Evolutionary conservation across 1,284 basidiomycete species (phyloP), one percentile per base, ranked within the genome.

Genomic region (Leccinum ponderosum): DNA sequence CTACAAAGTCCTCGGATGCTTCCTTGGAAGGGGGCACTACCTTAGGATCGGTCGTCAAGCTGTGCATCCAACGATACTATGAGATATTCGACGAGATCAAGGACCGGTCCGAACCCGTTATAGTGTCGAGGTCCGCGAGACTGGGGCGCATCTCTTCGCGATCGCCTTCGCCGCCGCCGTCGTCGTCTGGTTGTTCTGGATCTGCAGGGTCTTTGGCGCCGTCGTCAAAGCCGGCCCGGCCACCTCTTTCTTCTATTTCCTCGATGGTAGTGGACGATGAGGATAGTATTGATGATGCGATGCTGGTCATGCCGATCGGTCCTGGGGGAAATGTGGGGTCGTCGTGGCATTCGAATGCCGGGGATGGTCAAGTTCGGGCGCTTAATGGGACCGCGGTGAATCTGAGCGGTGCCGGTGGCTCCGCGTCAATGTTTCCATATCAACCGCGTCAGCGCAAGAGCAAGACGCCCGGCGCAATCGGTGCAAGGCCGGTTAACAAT

Each of bases 31-130:
- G 80, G 54, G 77, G 75, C 62, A 86, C 85, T 9, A 92, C 90
- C 1, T 77, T 94, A 0, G 91, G 91, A 3, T 79, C 81, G 57
- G 77, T 94, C 54, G 78, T 94, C 71, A 87, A 87, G 68, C 76
- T 91, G 39, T 93, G 90, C 73, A 93, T 94, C 60, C 83, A 90
- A 67, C 83, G 85, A 50, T 94, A 93, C 72, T 93, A 89, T 72
- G 93, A 94, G 71, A 79, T 94, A 35, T 94, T 94, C 69, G 91
- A 94, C 68, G 90, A 93, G 66, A 75, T 88, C 17, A 76, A 73
- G 61, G 91, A 92, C 74, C 82, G 86, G 17, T 82, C 80, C 58
- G 90, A 91, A 67, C 85, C 86, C 2, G 65, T 85, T 15, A 67
- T n/a, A 6, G 12, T 15, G 7, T 50, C 48, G 15, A 14, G 22